Conservation (phyloP, 768 basidiomycete genomes). For the Leccinum variicolor region DNA sequence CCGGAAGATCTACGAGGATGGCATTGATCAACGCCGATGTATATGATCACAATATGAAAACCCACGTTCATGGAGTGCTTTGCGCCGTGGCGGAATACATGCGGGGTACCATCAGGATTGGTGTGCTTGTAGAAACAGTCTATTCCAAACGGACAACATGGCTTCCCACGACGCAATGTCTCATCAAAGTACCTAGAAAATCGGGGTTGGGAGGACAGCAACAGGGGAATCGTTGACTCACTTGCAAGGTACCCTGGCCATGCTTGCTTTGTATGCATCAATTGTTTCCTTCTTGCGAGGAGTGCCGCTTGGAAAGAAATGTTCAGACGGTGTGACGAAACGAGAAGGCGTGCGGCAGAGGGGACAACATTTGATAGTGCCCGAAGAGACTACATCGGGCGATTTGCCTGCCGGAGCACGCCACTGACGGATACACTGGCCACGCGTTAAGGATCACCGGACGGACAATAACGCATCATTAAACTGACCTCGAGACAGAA, state of each 20-base stretch:
- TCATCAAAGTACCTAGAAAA: conserved; percentile 56
- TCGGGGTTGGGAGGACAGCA: not conserved
- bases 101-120: conserved; percentile 61
- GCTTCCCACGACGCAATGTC: conserved; percentile 42
- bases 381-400: conserved; percentile 48
- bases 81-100: conserved; percentile 53
- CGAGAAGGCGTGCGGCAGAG: conserved; percentile 67
- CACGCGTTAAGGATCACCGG: conserved; percentile 4
- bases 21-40: conserved; percentile 9
- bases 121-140: conserved; percentile 81
- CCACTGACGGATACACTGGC: conserved; percentile 78
- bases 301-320: conserved; percentile 55
- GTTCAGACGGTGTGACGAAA: conserved; percentile 73
- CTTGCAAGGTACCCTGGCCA: conserved; percentile 69
- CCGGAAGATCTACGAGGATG: conserved; percentile 22
- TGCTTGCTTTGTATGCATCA: conserved; percentile 66
- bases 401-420: conserved; percentile 56
- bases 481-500: conserved; percentile 66
- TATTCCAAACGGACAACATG: conserved; percentile 72
- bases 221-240: conserved; percentile 28
- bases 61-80: conserved; percentile 53
- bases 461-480: not conserved
- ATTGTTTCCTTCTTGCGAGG: conserved; percentile 50
- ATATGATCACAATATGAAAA: conserved; percentile 31
- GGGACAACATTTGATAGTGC: conserved; percentile 72